phyloP scores from a whole-genome alignment of 768 basidiomycete species.

The Chiua virens region DNA sequence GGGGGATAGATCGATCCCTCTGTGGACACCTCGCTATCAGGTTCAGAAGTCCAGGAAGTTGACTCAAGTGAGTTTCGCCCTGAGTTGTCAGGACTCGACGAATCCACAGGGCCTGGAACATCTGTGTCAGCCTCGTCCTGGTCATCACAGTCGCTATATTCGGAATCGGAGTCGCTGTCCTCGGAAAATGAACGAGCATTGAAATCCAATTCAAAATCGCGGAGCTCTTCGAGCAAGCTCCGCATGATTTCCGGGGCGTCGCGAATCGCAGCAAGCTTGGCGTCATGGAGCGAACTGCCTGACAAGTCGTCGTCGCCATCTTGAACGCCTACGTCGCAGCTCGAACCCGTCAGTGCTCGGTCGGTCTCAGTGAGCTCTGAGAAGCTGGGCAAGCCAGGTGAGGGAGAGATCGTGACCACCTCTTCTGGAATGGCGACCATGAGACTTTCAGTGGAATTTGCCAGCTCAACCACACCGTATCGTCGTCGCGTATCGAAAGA shows the following conservation, averaged over 20 bases:
- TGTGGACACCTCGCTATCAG: neutral
- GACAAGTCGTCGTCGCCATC: neutral
- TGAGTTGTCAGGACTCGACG: neutral
- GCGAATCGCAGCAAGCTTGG: neutral
- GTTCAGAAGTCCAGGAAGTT: neutral
- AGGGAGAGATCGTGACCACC: neutral
- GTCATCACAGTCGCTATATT: neutral
- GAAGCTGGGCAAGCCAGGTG: neutral
- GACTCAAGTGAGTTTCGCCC: slow-evolving; percentile 1
- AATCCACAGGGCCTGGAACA: too few relatives aligned
- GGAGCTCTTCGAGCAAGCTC: slow-evolving; percentile 13
- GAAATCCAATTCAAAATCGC: slow-evolving; percentile 11
- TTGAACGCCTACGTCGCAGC: neutral
- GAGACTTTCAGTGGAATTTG: neutral
- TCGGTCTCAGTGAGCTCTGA: neutral
- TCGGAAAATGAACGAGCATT: slow-evolving; percentile 1
- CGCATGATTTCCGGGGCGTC: slow-evolving; percentile 11
- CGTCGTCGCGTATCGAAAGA: slow-evolving; percentile 1
- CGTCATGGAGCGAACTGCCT: neutral
- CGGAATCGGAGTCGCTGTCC: slow-evolving; percentile 2
- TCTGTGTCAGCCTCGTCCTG: neutral
- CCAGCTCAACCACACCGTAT: slow-evolving; percentile 19
- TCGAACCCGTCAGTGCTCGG: too few relatives aligned
- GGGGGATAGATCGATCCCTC: slow-evolving; percentile 2
- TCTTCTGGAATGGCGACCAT: neutral